Percentiles rank a stretch among this genome's conserved stretches.
phyloP scores from a whole-genome alignment of 2,329 filamentous ascomycete species.

The Lasiodiplodia citricola region DNA sequence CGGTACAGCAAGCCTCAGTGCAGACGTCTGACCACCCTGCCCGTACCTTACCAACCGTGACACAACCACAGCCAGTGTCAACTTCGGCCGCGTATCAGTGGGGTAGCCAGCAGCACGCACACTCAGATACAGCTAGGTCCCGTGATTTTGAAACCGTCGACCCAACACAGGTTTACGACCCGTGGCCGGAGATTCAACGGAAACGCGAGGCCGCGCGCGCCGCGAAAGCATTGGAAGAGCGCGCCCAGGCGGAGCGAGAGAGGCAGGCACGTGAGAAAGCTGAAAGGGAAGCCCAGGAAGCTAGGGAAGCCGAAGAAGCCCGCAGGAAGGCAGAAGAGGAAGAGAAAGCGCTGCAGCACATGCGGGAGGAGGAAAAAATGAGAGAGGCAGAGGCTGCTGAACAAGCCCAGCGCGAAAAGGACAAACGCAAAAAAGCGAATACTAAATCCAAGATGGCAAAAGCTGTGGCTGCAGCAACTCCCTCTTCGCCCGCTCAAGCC shows the following conservation, averaged over 20 bases:
- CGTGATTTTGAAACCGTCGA: slow-evolving; percentile 50
- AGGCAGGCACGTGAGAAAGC: slow-evolving; percentile 21
- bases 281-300: slow-evolving; percentile 37
- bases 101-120: neutral
- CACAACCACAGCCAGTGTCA: slow-evolving; percentile 8
- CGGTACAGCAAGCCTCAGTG: neutral
- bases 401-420: neutral
- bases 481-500: neutral
- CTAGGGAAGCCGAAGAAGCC: slow-evolving; percentile 33
- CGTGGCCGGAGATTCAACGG: slow-evolving; percentile 56
- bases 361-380: slow-evolving; percentile 27
- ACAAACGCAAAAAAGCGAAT: slow-evolving; percentile 30
- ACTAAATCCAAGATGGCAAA: slow-evolving; percentile 38
- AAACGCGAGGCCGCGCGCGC: slow-evolving; percentile 42
- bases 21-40: neutral
- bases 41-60: slow-evolving; percentile 17
- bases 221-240: slow-evolving; percentile 42
- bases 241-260: slow-evolving; percentile 41
- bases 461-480: slow-evolving; percentile 27
- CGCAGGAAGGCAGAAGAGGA: slow-evolving; percentile 34
- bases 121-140: neutral
- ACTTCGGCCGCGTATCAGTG: slow-evolving; percentile 17
- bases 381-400: slow-evolving; percentile 29
- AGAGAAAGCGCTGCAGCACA: slow-evolving; percentile 27
- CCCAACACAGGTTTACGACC: slow-evolving; percentile 60